Evolutionary conservation across 805 yeast species (phyloP).

Genomic region (Scheffersomyces spartinae): DNA sequence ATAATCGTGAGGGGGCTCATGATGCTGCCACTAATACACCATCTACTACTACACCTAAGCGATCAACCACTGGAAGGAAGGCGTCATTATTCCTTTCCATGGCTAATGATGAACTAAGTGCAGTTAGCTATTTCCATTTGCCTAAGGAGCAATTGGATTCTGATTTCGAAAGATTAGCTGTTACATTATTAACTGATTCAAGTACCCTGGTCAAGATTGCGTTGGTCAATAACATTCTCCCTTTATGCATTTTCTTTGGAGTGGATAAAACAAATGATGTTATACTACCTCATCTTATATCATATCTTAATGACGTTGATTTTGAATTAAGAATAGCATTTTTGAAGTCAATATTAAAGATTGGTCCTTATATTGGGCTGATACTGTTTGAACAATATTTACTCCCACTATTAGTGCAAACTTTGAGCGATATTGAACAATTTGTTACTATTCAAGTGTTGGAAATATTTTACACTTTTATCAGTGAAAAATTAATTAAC

Average conservation of each 20-base stretch:
- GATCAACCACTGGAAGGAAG: too few species aligned
- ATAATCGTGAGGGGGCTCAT: too few species aligned
- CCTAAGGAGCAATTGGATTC: slow-evolving; percentile 34
- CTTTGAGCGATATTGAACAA: slow-evolving; percentile 76
- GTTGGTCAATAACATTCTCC: slow-evolving; percentile 57
- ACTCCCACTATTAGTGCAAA: slow-evolving; percentile 73
- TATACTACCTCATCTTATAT: slow-evolving; percentile 79
- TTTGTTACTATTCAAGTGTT: slow-evolving; percentile 64
- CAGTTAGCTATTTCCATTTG: too few species aligned
- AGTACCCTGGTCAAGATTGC: slow-evolving; percentile 58
- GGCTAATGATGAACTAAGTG: too few species aligned
- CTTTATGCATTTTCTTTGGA: slow-evolving; percentile 74
- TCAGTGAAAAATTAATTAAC: slow-evolving; percentile 18
- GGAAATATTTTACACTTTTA: slow-evolving; percentile 23
- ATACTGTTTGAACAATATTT: slow-evolving; percentile 79
- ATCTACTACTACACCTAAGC: too few species aligned
- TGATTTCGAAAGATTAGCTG: slow-evolving; percentile 56
- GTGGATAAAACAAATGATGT: slow-evolving; percentile 82
- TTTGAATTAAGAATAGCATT: slow-evolving; percentile 58
- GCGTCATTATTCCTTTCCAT: too few species aligned
- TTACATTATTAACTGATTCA: slow-evolving; percentile 57
- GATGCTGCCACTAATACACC: too few species aligned
- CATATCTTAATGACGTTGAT: slow-evolving; percentile 76
- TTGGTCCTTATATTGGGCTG: slow-evolving; percentile 74
- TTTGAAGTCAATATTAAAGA: slow-evolving; percentile 56